Conservation (phyloP, 2,329 filamentous ascomycete genomes). For the Penicillium brasilianum region DNA sequence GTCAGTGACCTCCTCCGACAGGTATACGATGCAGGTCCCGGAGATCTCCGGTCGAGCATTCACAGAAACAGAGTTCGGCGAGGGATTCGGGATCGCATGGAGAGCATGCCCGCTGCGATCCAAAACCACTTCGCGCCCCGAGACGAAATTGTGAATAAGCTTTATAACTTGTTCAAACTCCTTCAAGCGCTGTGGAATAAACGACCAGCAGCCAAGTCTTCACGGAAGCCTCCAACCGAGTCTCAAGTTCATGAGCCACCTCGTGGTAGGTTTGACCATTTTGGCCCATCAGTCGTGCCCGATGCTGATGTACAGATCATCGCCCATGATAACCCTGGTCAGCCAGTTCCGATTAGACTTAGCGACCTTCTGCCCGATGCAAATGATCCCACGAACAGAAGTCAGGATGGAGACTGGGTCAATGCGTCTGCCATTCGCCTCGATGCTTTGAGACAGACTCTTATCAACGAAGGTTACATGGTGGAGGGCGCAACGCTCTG, state of each 20-base stretch:
- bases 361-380: constrained; percentile 1
- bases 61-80: background rate
- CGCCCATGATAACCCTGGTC: background rate
- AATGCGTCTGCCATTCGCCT: background rate
- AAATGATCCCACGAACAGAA: constrained; percentile 1
- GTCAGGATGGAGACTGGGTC: constrained; percentile 1
- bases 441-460: background rate
- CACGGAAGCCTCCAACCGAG: background rate
- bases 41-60: constrained; percentile 1
- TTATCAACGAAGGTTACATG: background rate
- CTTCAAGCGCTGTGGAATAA: background rate
- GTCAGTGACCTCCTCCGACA: background rate
- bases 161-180: background rate
- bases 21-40: background rate
- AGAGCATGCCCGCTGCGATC: background rate
- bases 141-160: background rate
- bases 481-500: background rate
- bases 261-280: background rate
- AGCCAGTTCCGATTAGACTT: background rate
- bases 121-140: background rate
- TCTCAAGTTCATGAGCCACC: background rate
- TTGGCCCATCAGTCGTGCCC: background rate
- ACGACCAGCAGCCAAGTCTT: background rate
- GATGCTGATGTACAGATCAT: constrained; percentile 8
- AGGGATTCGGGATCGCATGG: constrained; percentile 1